Evolutionary conservation across 805 yeast genomes (phyloP).

Genomic region (Saccharomyces mikatae): DNA sequence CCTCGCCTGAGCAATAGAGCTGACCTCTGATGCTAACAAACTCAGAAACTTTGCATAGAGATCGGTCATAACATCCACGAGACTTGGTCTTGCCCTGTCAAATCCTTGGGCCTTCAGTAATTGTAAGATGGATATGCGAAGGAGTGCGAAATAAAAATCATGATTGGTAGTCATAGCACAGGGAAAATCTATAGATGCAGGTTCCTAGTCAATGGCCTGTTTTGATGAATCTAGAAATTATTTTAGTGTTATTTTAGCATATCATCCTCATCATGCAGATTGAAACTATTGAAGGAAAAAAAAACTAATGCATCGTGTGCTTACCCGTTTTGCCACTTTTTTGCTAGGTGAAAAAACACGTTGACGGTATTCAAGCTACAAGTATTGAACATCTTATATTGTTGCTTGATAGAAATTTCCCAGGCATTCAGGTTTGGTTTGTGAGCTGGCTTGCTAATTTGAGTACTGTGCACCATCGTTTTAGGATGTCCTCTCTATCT

Average conservation of each 20-base stretch:
- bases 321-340: not conserved
- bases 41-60: conserved; percentile 57
- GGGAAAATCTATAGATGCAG: not conserved
- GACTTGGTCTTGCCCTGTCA: conserved; percentile 63
- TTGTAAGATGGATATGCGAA: conserved; percentile 45
- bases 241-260: not conserved
- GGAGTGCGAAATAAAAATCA: conserved; percentile 40
- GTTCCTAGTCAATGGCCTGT: not conserved
- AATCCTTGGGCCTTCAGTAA: conserved; percentile 73
- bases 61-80: conserved; percentile 72
- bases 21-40: conserved; percentile 44
- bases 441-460: not conserved
- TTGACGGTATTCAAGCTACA: not conserved
- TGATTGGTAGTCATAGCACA: conserved; percentile 19
- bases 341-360: not conserved
- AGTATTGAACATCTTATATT: not conserved
- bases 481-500: conserved; percentile 39
- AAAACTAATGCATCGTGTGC: not conserved
- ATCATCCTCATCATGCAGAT: not conserved
- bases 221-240: not conserved
- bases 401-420: not conserved
- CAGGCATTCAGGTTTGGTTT: not conserved
- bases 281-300: not conserved
- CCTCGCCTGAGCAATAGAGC: conserved; percentile 41
- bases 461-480: not conserved